phyloP scores from a whole-genome alignment of 1,284 basidiomycete genomes.

The Ceratobasidium sp. region DNA sequence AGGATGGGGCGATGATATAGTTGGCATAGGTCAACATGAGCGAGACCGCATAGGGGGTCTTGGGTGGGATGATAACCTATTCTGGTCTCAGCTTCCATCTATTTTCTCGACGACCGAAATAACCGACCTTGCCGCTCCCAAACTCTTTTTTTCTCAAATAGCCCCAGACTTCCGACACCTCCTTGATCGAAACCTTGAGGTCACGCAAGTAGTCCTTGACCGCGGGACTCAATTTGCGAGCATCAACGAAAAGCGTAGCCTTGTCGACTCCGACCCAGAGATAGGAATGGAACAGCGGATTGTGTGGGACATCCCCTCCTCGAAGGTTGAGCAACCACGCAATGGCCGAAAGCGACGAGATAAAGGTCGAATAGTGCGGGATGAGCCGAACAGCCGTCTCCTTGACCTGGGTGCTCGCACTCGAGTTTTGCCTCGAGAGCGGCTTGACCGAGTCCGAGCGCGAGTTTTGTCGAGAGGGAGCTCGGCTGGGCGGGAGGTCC shows the following conservation, averaged over 20 bases:
- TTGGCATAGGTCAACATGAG: conserved; percentile 80
- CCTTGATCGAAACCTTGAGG: conserved; percentile 64
- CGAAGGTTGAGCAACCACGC: conserved; percentile 86
- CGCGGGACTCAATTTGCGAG: conserved; percentile 62
- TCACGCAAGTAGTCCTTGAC: conserved; percentile 64
- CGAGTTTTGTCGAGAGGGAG: conserved; percentile 1
- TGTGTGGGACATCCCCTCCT: conserved; percentile 85
- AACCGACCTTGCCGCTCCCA: conserved; percentile 72
- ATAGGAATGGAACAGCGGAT: conserved; percentile 88
- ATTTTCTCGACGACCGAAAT: neutral
- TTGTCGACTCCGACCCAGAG: conserved; percentile 70
- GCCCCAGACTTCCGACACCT: conserved; percentile 84
- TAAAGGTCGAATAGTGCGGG: conserved; percentile 27
- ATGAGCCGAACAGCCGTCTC: conserved; percentile 2
- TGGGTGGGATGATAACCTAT: conserved; percentile 69
- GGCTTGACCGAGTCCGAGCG: neutral
- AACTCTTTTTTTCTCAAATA: conserved; percentile 75
- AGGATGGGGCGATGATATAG: conserved; percentile 70
- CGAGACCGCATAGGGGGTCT: conserved; percentile 79
- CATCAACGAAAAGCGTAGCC: conserved; percentile 74
- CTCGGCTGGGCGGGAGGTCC: neutral
- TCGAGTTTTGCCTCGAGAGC: neutral
- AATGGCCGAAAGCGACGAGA: conserved; percentile 46
- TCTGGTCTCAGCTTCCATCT: neutral
- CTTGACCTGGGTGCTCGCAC: neutral